A percentile compares a stretch with the other conserved stretches of the same genome.
phyloP scores from a whole-genome alignment of 208 protist species.

The Novymonas esmeraldas region DNA sequence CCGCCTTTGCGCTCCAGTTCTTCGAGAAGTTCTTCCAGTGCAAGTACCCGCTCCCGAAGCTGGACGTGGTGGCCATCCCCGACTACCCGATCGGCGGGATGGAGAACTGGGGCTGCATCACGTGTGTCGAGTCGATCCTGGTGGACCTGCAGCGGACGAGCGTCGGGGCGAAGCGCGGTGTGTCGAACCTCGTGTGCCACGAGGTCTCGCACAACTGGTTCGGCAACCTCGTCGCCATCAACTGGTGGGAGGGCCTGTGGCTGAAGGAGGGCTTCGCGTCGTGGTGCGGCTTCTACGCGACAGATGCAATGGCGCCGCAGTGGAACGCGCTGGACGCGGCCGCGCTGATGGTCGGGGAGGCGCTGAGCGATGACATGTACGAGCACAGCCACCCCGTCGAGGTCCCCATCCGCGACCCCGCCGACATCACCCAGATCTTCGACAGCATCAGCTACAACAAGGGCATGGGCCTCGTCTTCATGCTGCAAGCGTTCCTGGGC shows the following conservation, averaged over 20 bases:
- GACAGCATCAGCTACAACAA: constrained; percentile 97
- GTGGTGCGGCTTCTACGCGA: constrained; percentile 93
- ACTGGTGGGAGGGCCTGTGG: constrained; percentile 99
- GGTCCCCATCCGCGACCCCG: constrained; percentile 90
- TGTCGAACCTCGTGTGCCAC: constrained; percentile 93
- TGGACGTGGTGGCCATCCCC: constrained; percentile 97
- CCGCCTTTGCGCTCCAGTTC: constrained; percentile 74
- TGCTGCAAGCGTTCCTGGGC: constrained; percentile 93
- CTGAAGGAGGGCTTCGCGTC: constrained; percentile 99
- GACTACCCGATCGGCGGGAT: constrained; percentile 98
- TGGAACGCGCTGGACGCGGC: constrained; percentile 92
- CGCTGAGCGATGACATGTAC: constrained; percentile 91
- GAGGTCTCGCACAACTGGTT: constrained; percentile 99
- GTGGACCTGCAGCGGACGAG: constrained; percentile 74
- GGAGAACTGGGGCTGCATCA: constrained; percentile 97
- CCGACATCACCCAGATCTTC: constrained; percentile 97
- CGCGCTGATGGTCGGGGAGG: constrained; percentile 48
- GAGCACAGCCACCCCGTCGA: constrained; percentile 96
- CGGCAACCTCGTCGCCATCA: constrained; percentile 98
- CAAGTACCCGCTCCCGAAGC: constrained; percentile 95
- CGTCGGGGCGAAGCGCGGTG: constrained; percentile 65
- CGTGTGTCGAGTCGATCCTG: constrained; percentile 92
- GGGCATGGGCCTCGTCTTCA: constrained; percentile 93
- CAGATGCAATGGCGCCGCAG: constrained; percentile 75
- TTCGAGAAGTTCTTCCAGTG: constrained; percentile 91